Conservation (phyloP, 371 early-diverging fungal genomes). For the Chytridium lagenaria region DNA sequence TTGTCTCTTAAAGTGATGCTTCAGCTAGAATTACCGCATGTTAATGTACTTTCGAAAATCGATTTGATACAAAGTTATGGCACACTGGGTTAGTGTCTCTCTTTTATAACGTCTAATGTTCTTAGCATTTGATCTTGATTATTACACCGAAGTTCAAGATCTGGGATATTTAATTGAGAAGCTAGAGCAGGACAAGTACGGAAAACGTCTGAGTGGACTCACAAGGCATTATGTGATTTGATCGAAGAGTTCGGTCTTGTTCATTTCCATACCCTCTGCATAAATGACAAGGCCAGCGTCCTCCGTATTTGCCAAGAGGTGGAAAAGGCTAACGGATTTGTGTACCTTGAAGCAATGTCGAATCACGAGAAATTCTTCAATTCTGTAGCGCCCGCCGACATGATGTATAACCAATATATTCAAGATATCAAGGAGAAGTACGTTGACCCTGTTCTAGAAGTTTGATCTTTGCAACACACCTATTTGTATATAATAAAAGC, state of each 20-base stretch:
- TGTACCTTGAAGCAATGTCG: conserved; percentile 31
- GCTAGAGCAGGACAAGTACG: conserved; percentile 69
- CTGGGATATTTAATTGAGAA: conserved; percentile 75
- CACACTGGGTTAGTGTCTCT: conserved; percentile 57
- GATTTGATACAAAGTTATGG: conserved; percentile 68
- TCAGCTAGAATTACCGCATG: conserved; percentile 59
- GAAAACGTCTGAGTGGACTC: conserved; percentile 70
- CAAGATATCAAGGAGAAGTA: conserved; percentile 36
- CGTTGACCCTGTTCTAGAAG: background rate
- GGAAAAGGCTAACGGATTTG: conserved; percentile 90
- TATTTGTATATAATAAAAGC: no score
- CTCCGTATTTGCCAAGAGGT: conserved; percentile 75
- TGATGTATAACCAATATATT: conserved; percentile 26
- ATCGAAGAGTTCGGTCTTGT: conserved; percentile 92
- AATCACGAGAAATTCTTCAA: conserved; percentile 25
- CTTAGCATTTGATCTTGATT: conserved; percentile 81
- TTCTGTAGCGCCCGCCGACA: conserved; percentile 20
- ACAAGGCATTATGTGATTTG: conserved; percentile 86
- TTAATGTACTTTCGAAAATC: conserved; percentile 64
- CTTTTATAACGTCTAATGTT: background rate
- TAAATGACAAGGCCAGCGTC: conserved; percentile 87
- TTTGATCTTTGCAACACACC: no score
- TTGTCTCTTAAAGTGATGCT: conserved; percentile 61
- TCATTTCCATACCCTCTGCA: conserved; percentile 85
- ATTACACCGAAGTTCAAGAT: conserved; percentile 93